These are phyloP conservation scores for Colletotrichum sublineola DNA, from an alignment of 2,329 filamentous ascomycete species.

Conservation along the genomic window DNA sequence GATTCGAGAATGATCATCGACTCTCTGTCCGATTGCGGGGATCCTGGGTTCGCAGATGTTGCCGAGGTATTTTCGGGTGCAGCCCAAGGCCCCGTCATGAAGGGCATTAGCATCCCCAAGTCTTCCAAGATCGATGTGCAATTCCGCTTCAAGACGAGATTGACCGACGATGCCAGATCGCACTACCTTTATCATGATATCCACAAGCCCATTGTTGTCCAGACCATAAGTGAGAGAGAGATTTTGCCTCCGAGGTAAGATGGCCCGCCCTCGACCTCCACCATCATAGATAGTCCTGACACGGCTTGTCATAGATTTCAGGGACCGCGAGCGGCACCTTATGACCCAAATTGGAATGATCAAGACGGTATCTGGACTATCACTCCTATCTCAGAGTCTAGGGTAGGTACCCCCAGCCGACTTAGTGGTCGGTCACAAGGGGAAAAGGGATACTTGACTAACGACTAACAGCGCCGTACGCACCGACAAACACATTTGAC, in stretches of 20 bases:
- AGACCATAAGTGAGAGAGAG: not conserved
- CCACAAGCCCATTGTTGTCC: not conserved
- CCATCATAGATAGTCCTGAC: not conserved
- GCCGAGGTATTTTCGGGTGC: not conserved
- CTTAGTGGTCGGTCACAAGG: not conserved
- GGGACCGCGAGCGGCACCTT: slow-evolving; percentile 12
- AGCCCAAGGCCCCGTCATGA: not conserved
- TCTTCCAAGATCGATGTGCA: slow-evolving; percentile 9
- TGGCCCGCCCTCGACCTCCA: too few relatives aligned
- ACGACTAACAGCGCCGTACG: not conserved
- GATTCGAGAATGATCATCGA: slow-evolving; percentile 14
- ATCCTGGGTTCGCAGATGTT: not conserved
- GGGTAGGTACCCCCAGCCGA: not conserved
- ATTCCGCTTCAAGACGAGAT: slow-evolving; percentile 10
- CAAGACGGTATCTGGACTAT: slow-evolving; percentile 25
- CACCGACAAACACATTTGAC: not conserved
- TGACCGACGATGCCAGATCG: not conserved
- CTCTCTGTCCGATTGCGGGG: slow-evolving; percentile 3
- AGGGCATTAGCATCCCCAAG: slow-evolving; percentile 17
- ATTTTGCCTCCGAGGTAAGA: slow-evolving; percentile 2
- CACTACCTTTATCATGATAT: slow-evolving; percentile 28
- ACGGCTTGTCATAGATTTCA: not conserved
- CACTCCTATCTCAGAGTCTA: not conserved
- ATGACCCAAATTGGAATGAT: not conserved
- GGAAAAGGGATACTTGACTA: not conserved